A percentile compares a stretch with the other conserved stretches of the same genome.
Conservation (phyloP, 768 basidiomycete genomes). For the Amanita rubescens region DNA sequence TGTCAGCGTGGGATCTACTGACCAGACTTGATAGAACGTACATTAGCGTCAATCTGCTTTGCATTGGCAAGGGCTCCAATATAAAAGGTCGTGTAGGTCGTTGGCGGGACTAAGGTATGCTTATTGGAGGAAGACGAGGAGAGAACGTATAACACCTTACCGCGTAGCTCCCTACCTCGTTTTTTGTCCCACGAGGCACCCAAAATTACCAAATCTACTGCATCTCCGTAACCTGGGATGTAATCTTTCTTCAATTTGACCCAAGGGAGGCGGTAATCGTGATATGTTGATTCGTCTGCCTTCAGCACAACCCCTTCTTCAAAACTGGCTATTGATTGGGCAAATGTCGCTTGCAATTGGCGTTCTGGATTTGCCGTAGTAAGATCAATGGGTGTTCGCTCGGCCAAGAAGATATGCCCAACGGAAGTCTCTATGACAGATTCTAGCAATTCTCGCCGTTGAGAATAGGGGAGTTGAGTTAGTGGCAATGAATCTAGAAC, state of each 20-base stretch:
- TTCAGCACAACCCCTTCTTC: conserved; percentile 79
- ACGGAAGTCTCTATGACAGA: conserved; percentile 40
- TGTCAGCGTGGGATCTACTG: not conserved
- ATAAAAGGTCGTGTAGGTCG: conserved; percentile 73
- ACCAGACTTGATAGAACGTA: conserved; percentile 18
- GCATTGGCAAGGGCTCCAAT: conserved; percentile 58
- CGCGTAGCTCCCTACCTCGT: conserved; percentile 68
- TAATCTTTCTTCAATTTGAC: conserved; percentile 89
- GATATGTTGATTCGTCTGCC: conserved; percentile 59
- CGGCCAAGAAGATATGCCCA: conserved; percentile 59
- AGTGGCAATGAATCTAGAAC: conserved; percentile 56
- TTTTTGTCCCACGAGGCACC: conserved; percentile 78
- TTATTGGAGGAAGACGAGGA: not conserved
- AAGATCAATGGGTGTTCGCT: conserved; percentile 43
- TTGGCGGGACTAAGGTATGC: conserved; percentile 48
- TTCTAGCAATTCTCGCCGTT: conserved; percentile 59
- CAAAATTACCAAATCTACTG: conserved; percentile 69
- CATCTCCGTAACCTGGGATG: conserved; percentile 77
- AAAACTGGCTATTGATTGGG: conserved; percentile 39
- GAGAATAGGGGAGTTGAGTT: conserved; percentile 45
- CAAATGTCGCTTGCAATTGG: conserved; percentile 38
- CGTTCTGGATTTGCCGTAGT: conserved; percentile 12
- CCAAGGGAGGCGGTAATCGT: conserved; percentile 62
- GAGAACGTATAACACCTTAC: conserved; percentile 27
- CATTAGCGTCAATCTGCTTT: conserved; percentile 30